A percentile compares a stretch with the other conserved stretches of the same genome.
These are phyloP conservation scores for Neurospora pannonica DNA, from an alignment of 495 filamentous ascomycete species.

Conservation along the genomic window DNA sequence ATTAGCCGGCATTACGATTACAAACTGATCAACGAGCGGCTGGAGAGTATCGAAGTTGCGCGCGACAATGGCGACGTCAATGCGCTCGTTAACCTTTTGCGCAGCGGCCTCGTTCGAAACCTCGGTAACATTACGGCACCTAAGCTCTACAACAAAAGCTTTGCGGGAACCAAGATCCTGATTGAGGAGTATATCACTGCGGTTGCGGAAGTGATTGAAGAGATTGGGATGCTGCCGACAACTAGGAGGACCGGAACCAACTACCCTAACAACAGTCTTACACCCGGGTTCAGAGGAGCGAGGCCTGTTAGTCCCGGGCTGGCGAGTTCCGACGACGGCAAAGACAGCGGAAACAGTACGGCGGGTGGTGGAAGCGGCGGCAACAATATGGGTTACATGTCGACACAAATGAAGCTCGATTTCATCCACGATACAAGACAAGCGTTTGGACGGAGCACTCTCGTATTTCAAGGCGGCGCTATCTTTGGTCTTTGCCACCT, in stretches of 20 bases:
- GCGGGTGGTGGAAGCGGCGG: not conserved
- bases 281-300: not conserved
- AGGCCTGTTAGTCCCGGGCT: not conserved
- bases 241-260: slow-evolving; percentile 4
- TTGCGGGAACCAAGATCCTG: slow-evolving; percentile 79
- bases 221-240: slow-evolving; percentile 67
- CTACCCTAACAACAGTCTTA: not conserved
- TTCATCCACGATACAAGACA: slow-evolving; percentile 83
- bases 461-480: slow-evolving; percentile 84
- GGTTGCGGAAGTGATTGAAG: slow-evolving; percentile 67
- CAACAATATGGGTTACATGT: slow-evolving; percentile 33
- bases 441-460: slow-evolving; percentile 76
- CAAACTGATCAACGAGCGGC: slow-evolving; percentile 68
- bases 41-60: slow-evolving; percentile 60
- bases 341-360: not conserved
- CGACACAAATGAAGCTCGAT: slow-evolving; percentile 77
- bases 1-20: slow-evolving; percentile 82
- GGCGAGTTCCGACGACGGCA: slow-evolving; percentile 5
- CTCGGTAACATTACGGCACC: slow-evolving; percentile 81
- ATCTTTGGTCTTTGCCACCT: slow-evolving; percentile 90
- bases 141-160: slow-evolving; percentile 76
- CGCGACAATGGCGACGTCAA: slow-evolving; percentile 70
- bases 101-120: slow-evolving; percentile 81
- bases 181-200: slow-evolving; percentile 89
- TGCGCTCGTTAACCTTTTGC: slow-evolving; percentile 66